Conservation (phyloP, 768 basidiomycete genomes). For the Serendipita sp. region DNA sequence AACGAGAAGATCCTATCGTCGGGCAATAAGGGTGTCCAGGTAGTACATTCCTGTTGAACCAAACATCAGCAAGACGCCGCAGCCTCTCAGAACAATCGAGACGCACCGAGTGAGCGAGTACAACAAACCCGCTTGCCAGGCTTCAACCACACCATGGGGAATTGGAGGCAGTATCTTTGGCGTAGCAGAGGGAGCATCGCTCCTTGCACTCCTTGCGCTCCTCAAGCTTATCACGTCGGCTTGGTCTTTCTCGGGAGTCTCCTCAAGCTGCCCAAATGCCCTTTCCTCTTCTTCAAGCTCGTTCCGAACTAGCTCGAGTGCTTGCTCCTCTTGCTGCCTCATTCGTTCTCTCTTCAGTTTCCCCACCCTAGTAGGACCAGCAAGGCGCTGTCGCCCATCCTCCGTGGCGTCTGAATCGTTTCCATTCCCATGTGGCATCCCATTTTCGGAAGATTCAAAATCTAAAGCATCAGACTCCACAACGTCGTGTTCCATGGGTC, state of each 20-base stretch:
- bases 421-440: conserved; percentile 18
- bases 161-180: not conserved
- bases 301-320: conserved; percentile 4
- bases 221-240: too few relatives aligned
- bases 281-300: conserved; percentile 12
- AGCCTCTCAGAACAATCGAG: too few relatives aligned
- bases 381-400: conserved; percentile 26
- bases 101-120: conserved; percentile 58
- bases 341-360: conserved; percentile 22
- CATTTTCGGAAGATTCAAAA: conserved; percentile 13
- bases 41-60: conserved; percentile 17
- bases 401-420: conserved; percentile 44
- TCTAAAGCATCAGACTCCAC: not conserved
- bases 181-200: not conserved
- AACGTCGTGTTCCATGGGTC: conserved; percentile 14
- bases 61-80: too few relatives aligned
- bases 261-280: conserved; percentile 14
- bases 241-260: conserved; percentile 50
- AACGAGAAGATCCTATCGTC: conserved; percentile 17
- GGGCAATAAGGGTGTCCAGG: conserved; percentile 70
- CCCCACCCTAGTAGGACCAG: conserved; percentile 2
- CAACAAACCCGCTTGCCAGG: conserved; percentile 79
- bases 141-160: conserved; percentile 23
- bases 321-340: conserved; percentile 5
- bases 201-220: conserved; percentile 27